A percentile compares a stretch with the other conserved stretches of the same genome.
phyloP scores from a whole-genome alignment of 2,329 filamentous ascomycete species.

The Aspergillus sp. region DNA sequence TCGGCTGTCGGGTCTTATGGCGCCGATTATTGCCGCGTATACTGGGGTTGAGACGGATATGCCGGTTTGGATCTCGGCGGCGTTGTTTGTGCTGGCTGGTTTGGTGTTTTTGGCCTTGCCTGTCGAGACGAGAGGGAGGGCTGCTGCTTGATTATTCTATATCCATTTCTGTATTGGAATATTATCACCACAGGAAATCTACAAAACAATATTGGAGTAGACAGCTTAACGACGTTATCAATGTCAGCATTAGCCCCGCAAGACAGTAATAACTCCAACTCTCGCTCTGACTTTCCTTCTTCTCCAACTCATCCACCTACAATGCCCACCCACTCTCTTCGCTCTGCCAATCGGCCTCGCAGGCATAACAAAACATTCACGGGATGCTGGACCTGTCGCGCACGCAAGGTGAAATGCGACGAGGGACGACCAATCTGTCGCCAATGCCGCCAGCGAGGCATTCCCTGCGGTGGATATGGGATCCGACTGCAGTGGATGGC shows the following conservation, averaged over 20 bases:
- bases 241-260: too few species aligned
- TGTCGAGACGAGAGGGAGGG: constrained; percentile 34
- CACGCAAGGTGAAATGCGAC: constrained; percentile 24
- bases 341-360: neutral
- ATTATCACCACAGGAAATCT: too few species aligned
- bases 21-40: constrained; percentile 45
- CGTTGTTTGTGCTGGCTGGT: constrained; percentile 41
- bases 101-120: constrained; percentile 44
- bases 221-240: too few species aligned
- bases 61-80: constrained; percentile 44
- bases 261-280: too few species aligned
- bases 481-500: neutral
- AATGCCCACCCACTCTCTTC: too few species aligned
- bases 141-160: too few species aligned
- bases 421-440: constrained; percentile 6
- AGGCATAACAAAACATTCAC: constrained; percentile 25
- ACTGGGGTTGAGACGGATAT: constrained; percentile 36
- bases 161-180: too few species aligned
- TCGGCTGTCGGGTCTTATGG: constrained; percentile 42
- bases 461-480: neutral
- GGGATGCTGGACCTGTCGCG: constrained; percentile 27
- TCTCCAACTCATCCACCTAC: too few species aligned
- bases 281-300: too few species aligned
- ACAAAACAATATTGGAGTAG: too few species aligned
- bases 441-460: neutral